Percentiles rank a stretch among this genome's conserved stretches.
These are phyloP conservation scores for Alternaria arborescens DNA, from an alignment of 2,329 filamentous ascomycete genomes.

Conservation along the genomic window DNA sequence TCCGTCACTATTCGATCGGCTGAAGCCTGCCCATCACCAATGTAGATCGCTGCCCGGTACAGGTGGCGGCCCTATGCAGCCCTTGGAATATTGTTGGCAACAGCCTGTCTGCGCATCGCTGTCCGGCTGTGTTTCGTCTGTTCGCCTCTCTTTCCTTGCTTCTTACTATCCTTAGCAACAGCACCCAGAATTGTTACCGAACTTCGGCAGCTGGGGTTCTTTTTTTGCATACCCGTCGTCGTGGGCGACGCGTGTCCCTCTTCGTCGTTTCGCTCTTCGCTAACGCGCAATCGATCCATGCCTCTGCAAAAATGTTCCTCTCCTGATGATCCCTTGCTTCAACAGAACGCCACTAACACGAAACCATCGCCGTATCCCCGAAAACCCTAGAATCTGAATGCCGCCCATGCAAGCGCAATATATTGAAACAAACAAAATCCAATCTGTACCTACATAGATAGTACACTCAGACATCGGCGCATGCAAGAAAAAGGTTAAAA, in stretches of 20 bases:
- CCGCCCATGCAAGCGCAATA: conserved; percentile 8
- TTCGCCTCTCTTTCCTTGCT: not conserved
- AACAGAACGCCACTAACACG: conserved; percentile 7
- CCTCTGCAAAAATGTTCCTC: not conserved
- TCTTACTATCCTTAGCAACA: conserved; percentile 15
- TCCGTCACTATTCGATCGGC: conserved; percentile 20
- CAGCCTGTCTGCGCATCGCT: conserved; percentile 7
- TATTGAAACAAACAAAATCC: conserved; percentile 13
- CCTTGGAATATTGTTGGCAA: conserved; percentile 5
- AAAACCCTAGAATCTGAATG: not conserved
- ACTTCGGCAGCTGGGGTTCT: not conserved
- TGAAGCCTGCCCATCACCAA: not conserved
- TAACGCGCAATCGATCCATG: not conserved
- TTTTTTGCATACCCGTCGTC: conserved; percentile 3
- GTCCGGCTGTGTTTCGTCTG: conserved; percentile 9
- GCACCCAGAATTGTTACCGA: not conserved
- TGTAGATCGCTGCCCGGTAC: conserved; percentile 12
- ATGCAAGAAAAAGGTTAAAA: conserved; percentile 9
- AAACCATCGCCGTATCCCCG: not conserved
- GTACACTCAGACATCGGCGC: not conserved
- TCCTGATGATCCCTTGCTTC: conserved; percentile 10
- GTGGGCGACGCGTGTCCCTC: conserved; percentile 14
- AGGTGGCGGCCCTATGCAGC: conserved; percentile 2
- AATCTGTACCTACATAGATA: conserved; percentile 6
- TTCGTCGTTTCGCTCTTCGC: not conserved